Base-by-base conservation (phyloP, 1,139 yeast species). In the Scheffersomyces titani region DNA sequence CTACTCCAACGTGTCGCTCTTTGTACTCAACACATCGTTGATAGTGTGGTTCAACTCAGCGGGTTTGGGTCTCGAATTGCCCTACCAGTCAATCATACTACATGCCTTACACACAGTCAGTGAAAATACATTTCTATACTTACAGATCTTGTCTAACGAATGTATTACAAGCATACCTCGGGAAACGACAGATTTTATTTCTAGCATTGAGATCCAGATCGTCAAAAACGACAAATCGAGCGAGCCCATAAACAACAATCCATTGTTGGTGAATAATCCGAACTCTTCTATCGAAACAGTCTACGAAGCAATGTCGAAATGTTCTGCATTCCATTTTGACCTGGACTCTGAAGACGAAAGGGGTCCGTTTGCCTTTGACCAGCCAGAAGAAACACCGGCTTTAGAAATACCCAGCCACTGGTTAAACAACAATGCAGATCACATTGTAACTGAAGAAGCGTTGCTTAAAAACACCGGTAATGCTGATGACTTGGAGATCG, bases 311-410 rank as follows among this genome's bases (percentile, higher is more conserved):
- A 63, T 81, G 62, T 62, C 74, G 22, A 66, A 69, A 55, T 80
- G 84, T 59, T 77, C 83, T 1, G 73, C 80, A 1, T 64, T 78
- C 51, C 77, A 78, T 57, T 63, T 57, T 52, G 82, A 78, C 57
- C 54, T 70, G 0, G 74, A 66, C 2, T 72, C 70, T 0, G 67
- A 65, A 3, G 61, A 61, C n/a, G 65, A 55, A 9, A 52, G 51
- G 45, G 52, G 40, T 44, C 40, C 22, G 24, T 46, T 19, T 19
- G 24, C 24, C n/a, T 46, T 46, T 20, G 49, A n/a, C 22, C 21
- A 19, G 7, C 7, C 22, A 5, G 57, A 58, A 19, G 53, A 61
- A 55, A 44, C 53, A 24, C 63, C 59, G 40, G 59, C 63, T 3
- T 57, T 70, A 45, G 70, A 65, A 45, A 56, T 69, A 2, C 74